Evolutionary conservation across 805 yeast genomes (phyloP).

Genomic region (Saccharomycopsis sp.): DNA sequence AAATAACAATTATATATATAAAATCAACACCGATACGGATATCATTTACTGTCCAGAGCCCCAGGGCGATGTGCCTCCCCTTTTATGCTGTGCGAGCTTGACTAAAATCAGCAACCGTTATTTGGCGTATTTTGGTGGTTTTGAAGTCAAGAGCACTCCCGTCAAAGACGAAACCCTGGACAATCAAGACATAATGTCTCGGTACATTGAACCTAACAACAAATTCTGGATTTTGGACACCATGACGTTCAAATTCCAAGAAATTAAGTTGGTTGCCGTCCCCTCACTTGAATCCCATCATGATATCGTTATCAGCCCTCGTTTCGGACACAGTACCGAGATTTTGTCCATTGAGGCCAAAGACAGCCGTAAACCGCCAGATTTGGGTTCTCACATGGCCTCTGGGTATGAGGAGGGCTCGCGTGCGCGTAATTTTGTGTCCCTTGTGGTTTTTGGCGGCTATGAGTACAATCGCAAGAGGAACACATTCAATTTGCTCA

Average conservation of each 20-base stretch:
- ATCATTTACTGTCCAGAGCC: constrained; percentile 24
- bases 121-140: constrained; percentile 63
- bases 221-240: constrained; percentile 56
- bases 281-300: neutral
- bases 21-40: neutral
- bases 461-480: neutral
- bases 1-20: neutral
- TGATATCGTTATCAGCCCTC: neutral
- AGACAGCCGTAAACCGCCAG: neutral
- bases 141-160: constrained; percentile 34
- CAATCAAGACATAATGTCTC: constrained; percentile 28
- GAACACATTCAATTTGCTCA: neutral
- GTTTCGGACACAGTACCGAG: constrained; percentile 1
- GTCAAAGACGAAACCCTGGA: constrained; percentile 9
- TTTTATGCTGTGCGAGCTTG: constrained; percentile 43
- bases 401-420: neutral
- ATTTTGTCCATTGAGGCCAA: neutral
- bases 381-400: neutral
- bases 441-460: constrained; percentile 18
- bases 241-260: constrained; percentile 40
- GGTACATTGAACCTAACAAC: constrained; percentile 42
- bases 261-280: constrained; percentile 21
- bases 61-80: constrained; percentile 43
- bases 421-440: neutral
- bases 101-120: constrained; percentile 47